A percentile compares a stretch with the other conserved stretches of the same genome.
These are phyloP conservation scores for Acanthamoeba lenticulata DNA, from an alignment of 208 protist genomes.

Conservation along the genomic window DNA sequence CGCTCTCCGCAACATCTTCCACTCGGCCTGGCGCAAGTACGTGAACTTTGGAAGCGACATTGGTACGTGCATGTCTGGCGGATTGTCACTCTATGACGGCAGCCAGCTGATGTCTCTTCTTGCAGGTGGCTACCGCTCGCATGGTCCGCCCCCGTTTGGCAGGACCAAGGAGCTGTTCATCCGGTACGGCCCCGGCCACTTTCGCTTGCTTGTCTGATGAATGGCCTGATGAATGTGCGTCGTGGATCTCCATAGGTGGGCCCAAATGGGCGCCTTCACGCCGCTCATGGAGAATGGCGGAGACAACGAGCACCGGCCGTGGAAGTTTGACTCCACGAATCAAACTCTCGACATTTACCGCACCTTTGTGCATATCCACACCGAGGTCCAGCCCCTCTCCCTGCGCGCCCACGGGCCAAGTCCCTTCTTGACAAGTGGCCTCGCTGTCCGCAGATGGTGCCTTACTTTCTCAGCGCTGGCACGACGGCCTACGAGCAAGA, in stretches of 20 bases:
- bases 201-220: background rate
- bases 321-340: slow-evolving; percentile 66
- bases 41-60: slow-evolving; percentile 72
- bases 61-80: no score
- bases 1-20: slow-evolving; percentile 68
- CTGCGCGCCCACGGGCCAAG: no score
- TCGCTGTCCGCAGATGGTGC: background rate
- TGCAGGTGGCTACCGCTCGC: background rate
- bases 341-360: slow-evolving; percentile 69
- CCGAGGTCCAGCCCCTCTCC: background rate
- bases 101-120: background rate
- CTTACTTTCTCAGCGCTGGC: slow-evolving; percentile 47
- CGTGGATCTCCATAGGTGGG: slow-evolving; percentile 42
- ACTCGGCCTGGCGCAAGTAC: slow-evolving; percentile 71
- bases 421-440: background rate
- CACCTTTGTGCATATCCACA: slow-evolving; percentile 68
- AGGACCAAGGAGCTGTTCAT: slow-evolving; percentile 59
- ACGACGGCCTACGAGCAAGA: slow-evolving; percentile 55
- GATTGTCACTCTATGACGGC: background rate
- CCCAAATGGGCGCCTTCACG: slow-evolving; percentile 66
- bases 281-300: slow-evolving; percentile 76
- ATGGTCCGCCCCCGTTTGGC: background rate
- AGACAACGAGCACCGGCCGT: slow-evolving; percentile 62
- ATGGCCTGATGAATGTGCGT: no score
- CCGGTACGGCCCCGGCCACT: background rate